Base-by-base conservation (phyloP, 192 early-diverging fungal species). In the Funneliformis mosseae region DNA sequence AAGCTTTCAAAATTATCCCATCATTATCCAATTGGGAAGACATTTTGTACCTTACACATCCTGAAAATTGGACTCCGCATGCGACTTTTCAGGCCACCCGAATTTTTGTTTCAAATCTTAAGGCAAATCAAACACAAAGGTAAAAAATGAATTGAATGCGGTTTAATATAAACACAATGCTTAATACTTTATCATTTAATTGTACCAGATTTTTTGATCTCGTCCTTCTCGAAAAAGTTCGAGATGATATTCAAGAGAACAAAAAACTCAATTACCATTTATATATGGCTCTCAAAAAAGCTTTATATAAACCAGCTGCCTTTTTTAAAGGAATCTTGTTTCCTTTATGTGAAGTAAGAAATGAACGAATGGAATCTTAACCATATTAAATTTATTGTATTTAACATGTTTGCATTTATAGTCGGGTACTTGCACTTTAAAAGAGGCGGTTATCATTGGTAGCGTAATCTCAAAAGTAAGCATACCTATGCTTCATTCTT, bases 1-100 rank as follows among this genome's bases (percentile, higher is more conserved):
- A 99, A 86, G 94, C 96, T 21, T 99, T 99, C 92, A 99, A 99
- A 88, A 97, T 99, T 76, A 96, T 98, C 63, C 97, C 98, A 7
- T 93, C 95, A 7, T 89, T 99, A 60, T 87, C 90, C 55, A 95
- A 99, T 89, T 99, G 98, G 98, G 97, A 99, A 84, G 95, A 99
- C 83, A 91, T 99, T 46, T 83, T 99, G 77, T 96, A 94, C 82
- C 86, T 98, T 59, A 99, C 98, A 4, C 88, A 87, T 25, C 98
- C 98, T 0, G 92, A 94, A 42, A 88, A 91, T 48, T 99, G 98
- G 98, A 97, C 98, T 9, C 94, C 97, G n/a, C 93, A 98, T 80
- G 98, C 98, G 3, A 93, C 92, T 16, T 98, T 97, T 85, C 93
- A 97, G 86, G 98, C 98, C 7, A 97, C 97, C 5, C 89, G 96